These are phyloP conservation scores for Talaromyces proteolyticus DNA, from an alignment of 495 filamentous ascomycete genomes.

Conservation along the genomic window DNA sequence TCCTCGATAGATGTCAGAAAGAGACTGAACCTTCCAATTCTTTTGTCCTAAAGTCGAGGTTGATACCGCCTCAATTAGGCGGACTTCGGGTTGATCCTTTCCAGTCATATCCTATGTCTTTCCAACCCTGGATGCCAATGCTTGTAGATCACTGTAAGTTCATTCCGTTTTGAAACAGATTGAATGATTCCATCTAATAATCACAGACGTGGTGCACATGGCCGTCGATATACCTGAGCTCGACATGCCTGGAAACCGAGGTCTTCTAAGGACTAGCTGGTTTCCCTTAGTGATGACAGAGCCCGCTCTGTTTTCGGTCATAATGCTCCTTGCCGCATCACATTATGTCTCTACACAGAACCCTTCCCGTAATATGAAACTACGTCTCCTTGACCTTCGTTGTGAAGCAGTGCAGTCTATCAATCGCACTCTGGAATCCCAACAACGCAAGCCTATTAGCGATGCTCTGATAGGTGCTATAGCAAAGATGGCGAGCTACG, in stretches of 20 bases:
- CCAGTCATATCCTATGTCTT: conserved; percentile 27
- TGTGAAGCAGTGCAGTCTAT: conserved; percentile 26
- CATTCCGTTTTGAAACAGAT: conserved; percentile 6
- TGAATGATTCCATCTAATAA: neutral
- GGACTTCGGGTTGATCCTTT: conserved; percentile 34
- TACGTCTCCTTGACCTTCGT: conserved; percentile 29
- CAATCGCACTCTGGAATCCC: conserved; percentile 18
- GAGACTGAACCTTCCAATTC: neutral
- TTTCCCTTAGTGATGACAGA: conserved; percentile 39
- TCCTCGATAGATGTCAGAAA: too few relatives aligned
- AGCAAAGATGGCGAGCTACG: conserved; percentile 44
- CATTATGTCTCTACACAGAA: conserved; percentile 26
- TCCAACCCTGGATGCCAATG: conserved; percentile 18
- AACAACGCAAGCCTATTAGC: conserved; percentile 4
- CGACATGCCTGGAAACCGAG: conserved; percentile 24
- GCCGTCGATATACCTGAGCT: conserved; percentile 42
- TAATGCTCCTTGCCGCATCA: conserved; percentile 35
- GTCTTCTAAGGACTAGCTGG: conserved; percentile 36
- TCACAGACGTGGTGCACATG: conserved; percentile 35
- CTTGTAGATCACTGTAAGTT: conserved; percentile 39
- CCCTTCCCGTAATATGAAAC: conserved; percentile 8
- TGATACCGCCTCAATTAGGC: conserved; percentile 16
- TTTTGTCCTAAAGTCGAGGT: neutral
- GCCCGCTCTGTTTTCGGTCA: conserved; percentile 32
- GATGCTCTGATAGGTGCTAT: conserved; percentile 37